Evolutionary conservation across 2,329 filamentous ascomycete species (phyloP).

Genomic region (Aspergillus pseudonomiae): DNA sequence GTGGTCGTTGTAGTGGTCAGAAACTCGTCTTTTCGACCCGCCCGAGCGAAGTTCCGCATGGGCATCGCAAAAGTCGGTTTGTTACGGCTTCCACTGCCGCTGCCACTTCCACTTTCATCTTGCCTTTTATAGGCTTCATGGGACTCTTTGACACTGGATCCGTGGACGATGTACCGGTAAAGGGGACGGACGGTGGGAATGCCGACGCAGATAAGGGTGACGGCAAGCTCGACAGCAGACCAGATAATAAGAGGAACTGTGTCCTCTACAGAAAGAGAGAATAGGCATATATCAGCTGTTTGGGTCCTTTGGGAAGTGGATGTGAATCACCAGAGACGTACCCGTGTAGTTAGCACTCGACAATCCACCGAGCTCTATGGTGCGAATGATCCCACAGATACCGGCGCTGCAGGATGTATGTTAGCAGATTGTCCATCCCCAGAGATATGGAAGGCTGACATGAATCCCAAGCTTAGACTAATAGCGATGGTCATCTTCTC

Average conservation of each 20-base stretch:
- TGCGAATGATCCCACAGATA: slow-evolving; percentile 20
- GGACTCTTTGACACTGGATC: slow-evolving; percentile 10
- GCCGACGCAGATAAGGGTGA: slow-evolving; percentile 31
- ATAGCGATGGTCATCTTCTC: slow-evolving; percentile 42
- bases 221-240: slow-evolving; percentile 26
- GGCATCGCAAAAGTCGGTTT: background rate
- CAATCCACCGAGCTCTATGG: slow-evolving; percentile 19
- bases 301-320: background rate
- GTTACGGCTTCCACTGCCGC: background rate
- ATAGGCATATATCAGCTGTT: background rate
- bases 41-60: background rate
- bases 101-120: background rate
- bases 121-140: background rate
- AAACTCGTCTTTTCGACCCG: background rate
- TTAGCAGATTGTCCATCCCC: background rate
- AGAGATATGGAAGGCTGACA: slow-evolving; percentile 22
- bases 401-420: slow-evolving; percentile 13
- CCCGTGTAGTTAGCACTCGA: slow-evolving; percentile 23
- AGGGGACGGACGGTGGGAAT: slow-evolving; percentile 32
- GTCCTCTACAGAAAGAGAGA: slow-evolving; percentile 17
- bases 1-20: background rate
- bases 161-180: slow-evolving; percentile 20
- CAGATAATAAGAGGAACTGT: slow-evolving; percentile 29
- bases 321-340: background rate
- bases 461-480: slow-evolving; percentile 42